A percentile compares a stretch with the other conserved stretches of the same genome.
These are phyloP conservation scores for Tylopilus intermedius DNA, from an alignment of 768 basidiomycete species.

Conservation along the genomic window DNA sequence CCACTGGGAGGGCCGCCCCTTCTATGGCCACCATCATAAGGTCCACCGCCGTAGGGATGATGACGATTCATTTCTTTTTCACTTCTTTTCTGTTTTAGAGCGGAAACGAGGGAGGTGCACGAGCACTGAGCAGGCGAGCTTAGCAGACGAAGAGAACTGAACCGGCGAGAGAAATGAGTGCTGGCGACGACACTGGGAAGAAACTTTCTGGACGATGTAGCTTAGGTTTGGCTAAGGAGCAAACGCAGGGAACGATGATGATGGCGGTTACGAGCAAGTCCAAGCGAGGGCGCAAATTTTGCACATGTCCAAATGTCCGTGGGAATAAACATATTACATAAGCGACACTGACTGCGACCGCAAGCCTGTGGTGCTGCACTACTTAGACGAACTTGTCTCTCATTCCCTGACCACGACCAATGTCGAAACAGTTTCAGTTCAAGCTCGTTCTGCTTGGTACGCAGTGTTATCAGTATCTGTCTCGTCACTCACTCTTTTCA, in stretches of 20 bases:
- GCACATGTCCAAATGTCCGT: constrained; percentile 24
- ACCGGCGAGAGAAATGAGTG: constrained; percentile 17
- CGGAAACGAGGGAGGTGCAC: constrained; percentile 19
- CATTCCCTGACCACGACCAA: constrained; percentile 37
- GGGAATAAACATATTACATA: constrained; percentile 27
- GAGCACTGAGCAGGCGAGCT: constrained; percentile 25
- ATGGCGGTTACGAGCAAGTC: constrained; percentile 34
- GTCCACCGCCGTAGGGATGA: constrained; percentile 71
- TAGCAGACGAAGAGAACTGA: constrained; percentile 21
- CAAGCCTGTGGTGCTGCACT: constrained; percentile 3
- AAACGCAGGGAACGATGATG: constrained; percentile 29
- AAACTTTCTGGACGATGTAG: constrained; percentile 21
- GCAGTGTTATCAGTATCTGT: not conserved
- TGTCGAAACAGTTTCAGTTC: constrained; percentile 93
- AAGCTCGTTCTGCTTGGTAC: constrained; percentile 93
- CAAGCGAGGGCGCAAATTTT: constrained; percentile 28
- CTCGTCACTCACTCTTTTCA: constrained; percentile 31
- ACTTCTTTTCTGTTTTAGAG: constrained; percentile 25
- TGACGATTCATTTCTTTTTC: constrained; percentile 70
- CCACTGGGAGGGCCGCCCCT: constrained; percentile 64
- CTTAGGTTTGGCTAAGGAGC: constrained; percentile 23
- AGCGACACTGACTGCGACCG: constrained; percentile 12
- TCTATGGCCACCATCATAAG: constrained; percentile 55
- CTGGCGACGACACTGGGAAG: constrained; percentile 15
- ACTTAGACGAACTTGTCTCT: constrained; percentile 4